These are phyloP conservation scores for Zymoseptoria passerinii DNA, from an alignment of 2,329 filamentous ascomycete genomes.

Conservation along the genomic window DNA sequence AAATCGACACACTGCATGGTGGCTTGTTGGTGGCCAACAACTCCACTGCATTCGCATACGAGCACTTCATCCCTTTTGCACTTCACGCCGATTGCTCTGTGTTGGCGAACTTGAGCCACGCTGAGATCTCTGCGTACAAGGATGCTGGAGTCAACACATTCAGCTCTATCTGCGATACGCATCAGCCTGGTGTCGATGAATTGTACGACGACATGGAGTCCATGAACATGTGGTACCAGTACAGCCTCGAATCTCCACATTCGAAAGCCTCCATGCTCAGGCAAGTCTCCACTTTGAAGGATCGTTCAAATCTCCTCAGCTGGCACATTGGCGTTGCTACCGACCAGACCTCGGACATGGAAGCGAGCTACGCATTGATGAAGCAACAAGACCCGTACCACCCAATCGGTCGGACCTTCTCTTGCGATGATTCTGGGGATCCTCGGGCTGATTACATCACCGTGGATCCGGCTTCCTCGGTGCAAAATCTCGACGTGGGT, in stretches of 20 bases:
- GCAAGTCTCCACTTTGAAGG: conserved; percentile 32
- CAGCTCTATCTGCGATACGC: conserved; percentile 37
- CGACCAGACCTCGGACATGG: conserved; percentile 43
- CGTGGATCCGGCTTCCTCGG: conserved; percentile 47
- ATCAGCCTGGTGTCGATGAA: conserved; percentile 31
- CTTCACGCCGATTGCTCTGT: conserved; percentile 38
- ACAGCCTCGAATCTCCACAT: conserved; percentile 39
- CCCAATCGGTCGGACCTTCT: conserved; percentile 51
- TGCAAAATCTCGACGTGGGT: neutral
- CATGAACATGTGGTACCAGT: conserved; percentile 40
- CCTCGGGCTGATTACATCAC: conserved; percentile 51
- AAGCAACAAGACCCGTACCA: conserved; percentile 51
- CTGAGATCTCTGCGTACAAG: conserved; percentile 35
- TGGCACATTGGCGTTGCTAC: conserved; percentile 48
- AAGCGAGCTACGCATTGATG: conserved; percentile 38
- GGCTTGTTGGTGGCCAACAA: conserved; percentile 37
- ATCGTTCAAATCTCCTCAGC: conserved; percentile 33
- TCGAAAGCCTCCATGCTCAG: conserved; percentile 32
- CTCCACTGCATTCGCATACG: conserved; percentile 27
- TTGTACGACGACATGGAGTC: conserved; percentile 39
- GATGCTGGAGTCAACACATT: conserved; percentile 42
- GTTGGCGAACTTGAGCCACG: conserved; percentile 26
- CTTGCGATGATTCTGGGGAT: conserved; percentile 36
- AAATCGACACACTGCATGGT: conserved; percentile 41
- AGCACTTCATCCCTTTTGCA: conserved; percentile 39